These are phyloP conservation scores for Colletotrichum sojae DNA, from an alignment of 2,329 filamentous ascomycete species.

Conservation along the genomic window DNA sequence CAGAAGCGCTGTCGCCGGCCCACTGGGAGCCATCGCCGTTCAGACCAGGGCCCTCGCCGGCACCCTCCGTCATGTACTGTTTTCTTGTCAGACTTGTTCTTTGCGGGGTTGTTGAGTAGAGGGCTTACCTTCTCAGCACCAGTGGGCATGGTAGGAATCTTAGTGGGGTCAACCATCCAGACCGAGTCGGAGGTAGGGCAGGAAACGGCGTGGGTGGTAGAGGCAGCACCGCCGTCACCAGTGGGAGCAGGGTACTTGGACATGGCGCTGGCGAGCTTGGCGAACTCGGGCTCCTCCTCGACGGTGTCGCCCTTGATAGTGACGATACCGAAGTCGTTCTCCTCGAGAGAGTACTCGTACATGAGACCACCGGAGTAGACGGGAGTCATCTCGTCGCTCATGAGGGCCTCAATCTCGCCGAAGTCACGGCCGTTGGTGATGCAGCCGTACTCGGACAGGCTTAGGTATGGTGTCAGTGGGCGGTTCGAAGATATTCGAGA, in stretches of 20 bases:
- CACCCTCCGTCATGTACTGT: conserved; percentile 67
- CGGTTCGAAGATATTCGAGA: not conserved
- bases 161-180: conserved; percentile 67
- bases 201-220: conserved; percentile 60
- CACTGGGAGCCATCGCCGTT: conserved; percentile 68
- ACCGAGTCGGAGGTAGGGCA: conserved; percentile 64
- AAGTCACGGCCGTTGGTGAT: conserved; percentile 86
- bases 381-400: conserved; percentile 84
- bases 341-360: conserved; percentile 92
- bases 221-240: conserved; percentile 64
- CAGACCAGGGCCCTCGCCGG: conserved; percentile 68
- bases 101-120: not conserved
- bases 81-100: not conserved
- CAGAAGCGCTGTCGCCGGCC: conserved; percentile 54
- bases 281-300: conserved; percentile 74
- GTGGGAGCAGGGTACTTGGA: conserved; percentile 64
- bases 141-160: conserved; percentile 66
- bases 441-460: conserved; percentile 95
- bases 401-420: conserved; percentile 83
- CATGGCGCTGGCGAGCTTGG: conserved; percentile 64
- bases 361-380: conserved; percentile 97
- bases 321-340: conserved; percentile 86
- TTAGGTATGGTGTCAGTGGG: not conserved
- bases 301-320: conserved; percentile 70
- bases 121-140: conserved; percentile 55